Evolutionary conservation across 1,284 basidiomycete genomes (phyloP).

Genomic region (Rhizopogon hawkerae): DNA sequence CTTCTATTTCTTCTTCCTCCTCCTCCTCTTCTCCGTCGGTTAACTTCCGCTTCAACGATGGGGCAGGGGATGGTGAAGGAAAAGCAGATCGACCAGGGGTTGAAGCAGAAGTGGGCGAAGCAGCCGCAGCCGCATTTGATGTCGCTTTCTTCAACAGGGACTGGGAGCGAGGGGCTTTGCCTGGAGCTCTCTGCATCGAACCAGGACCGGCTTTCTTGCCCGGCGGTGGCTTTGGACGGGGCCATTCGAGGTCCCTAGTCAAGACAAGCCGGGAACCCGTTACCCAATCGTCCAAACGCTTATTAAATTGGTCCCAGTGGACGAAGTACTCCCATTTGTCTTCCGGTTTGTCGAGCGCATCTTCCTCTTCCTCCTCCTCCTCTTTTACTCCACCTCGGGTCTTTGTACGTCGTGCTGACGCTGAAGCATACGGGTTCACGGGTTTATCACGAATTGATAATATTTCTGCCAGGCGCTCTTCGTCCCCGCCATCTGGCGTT

Average conservation of each 20-base stretch:
- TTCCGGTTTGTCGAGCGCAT: conserved; percentile 43
- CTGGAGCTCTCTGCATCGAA: conserved; percentile 45
- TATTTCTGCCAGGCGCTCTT: conserved; percentile 90
- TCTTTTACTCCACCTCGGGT: conserved; percentile 29
- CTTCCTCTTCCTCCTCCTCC: conserved; percentile 43
- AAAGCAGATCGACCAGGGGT: conserved; percentile 39
- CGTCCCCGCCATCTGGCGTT: conserved; percentile 60
- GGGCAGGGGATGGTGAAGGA: conserved; percentile 50
- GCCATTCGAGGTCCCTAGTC: conserved; percentile 89
- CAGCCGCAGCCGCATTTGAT: conserved; percentile 53
- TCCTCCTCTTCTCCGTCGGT: conserved; percentile 53
- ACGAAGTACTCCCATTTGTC: conserved; percentile 92
- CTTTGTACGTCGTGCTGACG: conserved; percentile 29
- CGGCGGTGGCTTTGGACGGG: conserved; percentile 72
- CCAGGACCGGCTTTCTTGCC: conserved; percentile 43
- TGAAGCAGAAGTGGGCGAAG: conserved; percentile 42
- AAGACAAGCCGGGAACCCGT: conserved; percentile 79
- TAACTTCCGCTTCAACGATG: conserved; percentile 58
- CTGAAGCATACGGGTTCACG: conserved; percentile 47
- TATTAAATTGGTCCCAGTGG: conserved; percentile 97
- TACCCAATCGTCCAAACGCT: conserved; percentile 99
- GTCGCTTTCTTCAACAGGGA: conserved; percentile 71
- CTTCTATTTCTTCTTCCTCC: conserved; percentile 43
- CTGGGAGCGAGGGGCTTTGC: conserved; percentile 48
- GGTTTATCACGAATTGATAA: conserved; percentile 85